phyloP scores from a whole-genome alignment of 2,329 filamentous ascomycete species.

The Leptographium galeiforme region DNA sequence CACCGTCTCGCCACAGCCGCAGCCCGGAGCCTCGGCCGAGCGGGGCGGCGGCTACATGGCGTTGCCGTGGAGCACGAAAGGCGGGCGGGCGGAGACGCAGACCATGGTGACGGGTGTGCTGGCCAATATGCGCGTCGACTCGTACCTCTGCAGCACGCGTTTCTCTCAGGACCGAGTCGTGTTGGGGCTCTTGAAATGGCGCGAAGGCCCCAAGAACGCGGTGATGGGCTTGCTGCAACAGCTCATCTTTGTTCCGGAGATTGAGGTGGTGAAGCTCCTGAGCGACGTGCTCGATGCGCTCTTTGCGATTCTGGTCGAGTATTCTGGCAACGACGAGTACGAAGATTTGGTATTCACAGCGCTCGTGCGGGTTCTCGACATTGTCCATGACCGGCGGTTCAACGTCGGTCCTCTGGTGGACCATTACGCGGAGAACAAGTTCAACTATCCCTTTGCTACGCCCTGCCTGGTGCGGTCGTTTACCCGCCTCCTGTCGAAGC shows the following conservation, averaged over 20 bases:
- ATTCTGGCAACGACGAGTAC: conserved; percentile 81
- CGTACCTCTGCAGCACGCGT: conserved; percentile 84
- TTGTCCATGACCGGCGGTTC: conserved; percentile 88
- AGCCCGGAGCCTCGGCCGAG: conserved; percentile 27
- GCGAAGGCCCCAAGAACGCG: conserved; percentile 56
- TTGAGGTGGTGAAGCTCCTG: conserved; percentile 91
- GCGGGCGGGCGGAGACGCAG: conserved; percentile 46
- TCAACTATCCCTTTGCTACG: conserved; percentile 88
- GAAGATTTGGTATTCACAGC: conserved; percentile 89
- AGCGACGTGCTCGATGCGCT: conserved; percentile 81
- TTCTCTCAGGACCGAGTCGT: conserved; percentile 88
- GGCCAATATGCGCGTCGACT: conserved; percentile 65
- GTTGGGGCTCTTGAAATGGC: conserved; percentile 76
- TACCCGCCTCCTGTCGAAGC: conserved; percentile 66
- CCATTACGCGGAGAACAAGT: conserved; percentile 74
- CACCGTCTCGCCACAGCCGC: conserved; percentile 55
- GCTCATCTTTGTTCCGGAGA: conserved; percentile 87
- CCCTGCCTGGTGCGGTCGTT: conserved; percentile 80
- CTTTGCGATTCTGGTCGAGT: conserved; percentile 81
- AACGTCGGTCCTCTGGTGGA: conserved; percentile 85
- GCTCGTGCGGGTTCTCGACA: conserved; percentile 77
- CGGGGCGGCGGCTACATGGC: conserved; percentile 74
- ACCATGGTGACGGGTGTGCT: conserved; percentile 70
- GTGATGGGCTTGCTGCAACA: conserved; percentile 64
- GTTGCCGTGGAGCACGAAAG: conserved; percentile 63